phyloP scores from a whole-genome alignment of 1,139 yeast genomes.

The Lodderomyces pseudojiufengensis region DNA sequence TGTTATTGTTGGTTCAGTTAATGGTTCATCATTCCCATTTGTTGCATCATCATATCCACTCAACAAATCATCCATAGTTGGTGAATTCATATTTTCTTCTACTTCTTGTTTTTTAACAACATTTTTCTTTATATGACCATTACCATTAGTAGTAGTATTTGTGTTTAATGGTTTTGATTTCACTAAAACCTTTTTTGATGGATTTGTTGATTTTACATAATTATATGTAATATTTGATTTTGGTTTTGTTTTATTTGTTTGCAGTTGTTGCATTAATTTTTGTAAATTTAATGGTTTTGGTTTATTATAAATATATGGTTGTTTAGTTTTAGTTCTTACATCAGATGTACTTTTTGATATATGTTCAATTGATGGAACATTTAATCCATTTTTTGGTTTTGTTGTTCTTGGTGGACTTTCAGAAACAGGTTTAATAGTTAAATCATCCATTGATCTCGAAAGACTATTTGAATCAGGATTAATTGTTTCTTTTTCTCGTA shows the following conservation, averaged over 20 bases:
- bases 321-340: conserved; percentile 13
- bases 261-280: conserved; percentile 17
- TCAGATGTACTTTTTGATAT: conserved; percentile 12
- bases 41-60: conserved; percentile 21
- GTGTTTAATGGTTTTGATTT: conserved; percentile 1
- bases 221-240: conserved; percentile 30
- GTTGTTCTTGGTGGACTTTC: conserved; percentile 8
- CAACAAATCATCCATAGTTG: conserved; percentile 29
- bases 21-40: conserved; percentile 8
- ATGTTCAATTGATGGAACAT: conserved; percentile 7
- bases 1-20: conserved; percentile 10
- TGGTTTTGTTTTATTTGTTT: conserved; percentile 16
- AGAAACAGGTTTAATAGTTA: conserved; percentile 16
- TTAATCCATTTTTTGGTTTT: conserved; percentile 3
- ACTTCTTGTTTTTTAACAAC: conserved; percentile 10
- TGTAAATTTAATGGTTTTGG: conserved; percentile 41
- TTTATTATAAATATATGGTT: conserved; percentile 34
- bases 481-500: not conserved
- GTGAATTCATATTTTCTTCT: conserved; percentile 10
- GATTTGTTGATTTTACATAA: conserved; percentile 18
- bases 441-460: conserved; percentile 17
- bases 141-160: conserved; percentile 7
- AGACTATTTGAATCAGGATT: conserved; percentile 6
- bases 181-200: conserved; percentile 9
- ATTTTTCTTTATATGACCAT: conserved; percentile 4